Evolutionary conservation across 192 early-diverging fungal genomes (phyloP), one percentile per base, ranked within the genome.

Genomic region (Coemansia sp.): DNA sequence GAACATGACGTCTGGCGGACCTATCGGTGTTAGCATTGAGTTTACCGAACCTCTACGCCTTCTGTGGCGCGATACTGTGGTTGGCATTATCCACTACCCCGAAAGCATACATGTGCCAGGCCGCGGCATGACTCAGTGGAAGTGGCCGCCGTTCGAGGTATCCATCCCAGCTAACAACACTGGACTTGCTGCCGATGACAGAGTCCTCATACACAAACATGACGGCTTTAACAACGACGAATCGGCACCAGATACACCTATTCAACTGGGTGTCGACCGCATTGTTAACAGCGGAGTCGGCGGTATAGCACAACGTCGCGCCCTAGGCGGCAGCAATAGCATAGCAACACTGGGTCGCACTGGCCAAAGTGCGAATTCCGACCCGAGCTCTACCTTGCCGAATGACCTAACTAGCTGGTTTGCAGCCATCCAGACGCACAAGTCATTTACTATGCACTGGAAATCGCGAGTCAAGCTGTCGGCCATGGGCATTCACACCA

Each of bases 361-460:
- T 21, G 5, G 24, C 24, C 24, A 27, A 27, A 27, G 6, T 24
- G 50, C 31, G 31, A 57, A 56, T 27, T 19, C 62, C 3, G 67
- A 59, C 6, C 17, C 31, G 6, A 27, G 45, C 40, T 39, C 39
- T 13, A 3, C 39, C 14, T 40, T 37, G 37, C 41, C 27, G 36
- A 69, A 59, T 21, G 63, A 44, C 39, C 35, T 81, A 64, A 56
- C 69, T 24, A 51, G 62, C 59, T 81, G 78, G 78, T 81, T 81
- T 66, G 69, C 57, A 6, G 66, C 73, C 0, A 75, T 81, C 66
- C 66, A 65, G 62, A 59, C 46, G 4, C 73, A 72, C 57, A 46
- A 66, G 17, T 53, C 73, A 33, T 75, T 81, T 36, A 75, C 78
- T 1, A 81, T 81, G 78, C 66, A 71, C 57, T 81, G 78, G 78